Evolutionary conservation across 306 rosid genomes (phyloP), one percentile per base, ranked within the genome.

Genomic region (Dicorynia guianensis): DNA sequence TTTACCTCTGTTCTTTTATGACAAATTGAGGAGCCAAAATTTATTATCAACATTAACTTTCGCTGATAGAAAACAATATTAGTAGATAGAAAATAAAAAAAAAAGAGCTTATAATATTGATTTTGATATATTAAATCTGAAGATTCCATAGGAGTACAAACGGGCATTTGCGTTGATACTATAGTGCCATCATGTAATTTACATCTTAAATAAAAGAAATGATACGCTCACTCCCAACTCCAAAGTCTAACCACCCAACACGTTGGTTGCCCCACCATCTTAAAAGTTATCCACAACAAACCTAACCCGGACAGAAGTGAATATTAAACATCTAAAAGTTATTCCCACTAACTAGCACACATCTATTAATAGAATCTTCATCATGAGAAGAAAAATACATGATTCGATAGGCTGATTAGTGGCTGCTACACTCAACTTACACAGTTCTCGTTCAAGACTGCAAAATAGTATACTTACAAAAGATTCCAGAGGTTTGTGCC

Each of bases 221-320:
- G 67, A 11, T 39, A 63, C 54, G 39, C 50, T 20, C 11, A 17
- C 61, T 65, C 52, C 38, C 46, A 18, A 17, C 61, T 65, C 52
- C 38, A 36, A 18, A 5, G 64, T 14, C 64, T 69, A 50, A 54
- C 69, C 58, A 47, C 73, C 76, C 39, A 77, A 36, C 62, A 47
- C 19, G 48, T 43, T 71, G 73, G 54, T 36, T 19, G 55, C 54
- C 54, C 78, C 78, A 18, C 69, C 83, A 50, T 59, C n/a, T n/a
- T 74, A 15, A 80, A 46, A 59, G 70, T 14, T 60, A 79, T 38
- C 50, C 63, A 67, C 13, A 11, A 38, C 71, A 59, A 58, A 13
- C 63, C 42, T 55, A 53, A 50, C 67, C 48, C 4, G 42, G 61
- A 20, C 20, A 79, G 8, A 49, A 61, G 63, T 11, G 30, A 25